Conservation (phyloP, 345 rosid genomes). For the Citrus reticulata region DNA sequence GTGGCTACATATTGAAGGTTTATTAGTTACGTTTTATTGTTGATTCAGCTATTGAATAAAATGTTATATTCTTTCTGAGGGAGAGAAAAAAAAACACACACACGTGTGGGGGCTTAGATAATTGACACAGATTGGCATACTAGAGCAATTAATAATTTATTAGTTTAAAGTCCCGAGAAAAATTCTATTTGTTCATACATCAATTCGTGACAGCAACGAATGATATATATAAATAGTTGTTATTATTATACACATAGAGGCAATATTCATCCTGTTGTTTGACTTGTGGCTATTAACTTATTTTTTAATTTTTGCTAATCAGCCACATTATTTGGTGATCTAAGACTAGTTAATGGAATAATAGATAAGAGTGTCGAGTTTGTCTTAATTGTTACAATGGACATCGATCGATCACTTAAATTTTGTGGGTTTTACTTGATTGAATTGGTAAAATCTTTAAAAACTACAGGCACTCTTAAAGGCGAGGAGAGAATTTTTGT, state of each 20-base stretch:
- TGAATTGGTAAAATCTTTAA: no score
- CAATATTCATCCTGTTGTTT: not conserved
- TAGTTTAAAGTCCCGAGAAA: not conserved
- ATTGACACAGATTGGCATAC: not conserved
- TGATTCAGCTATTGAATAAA: no score
- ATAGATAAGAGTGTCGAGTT: not conserved
- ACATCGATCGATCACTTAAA: no score
- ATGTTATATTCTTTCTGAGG: no score
- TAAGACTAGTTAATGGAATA: not conserved
- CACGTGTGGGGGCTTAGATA: not conserved
- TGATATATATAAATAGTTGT: no score
- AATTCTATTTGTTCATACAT: not conserved
- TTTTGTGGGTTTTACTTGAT: no score
- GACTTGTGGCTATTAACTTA: not conserved
- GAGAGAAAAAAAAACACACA: no score
- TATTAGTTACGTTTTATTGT: no score
- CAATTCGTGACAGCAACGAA: not conserved
- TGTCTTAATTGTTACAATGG: not conserved
- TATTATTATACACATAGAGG: not conserved
- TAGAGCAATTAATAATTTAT: not conserved
- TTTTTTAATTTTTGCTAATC: not conserved
- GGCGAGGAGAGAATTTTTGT: no score
- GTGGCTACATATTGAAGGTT: not conserved
- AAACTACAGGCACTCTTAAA: accelerated
- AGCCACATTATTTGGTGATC: not conserved